Conservation (phyloP, 2,329 filamentous ascomycete genomes). For the Bipolaris bicolor region DNA sequence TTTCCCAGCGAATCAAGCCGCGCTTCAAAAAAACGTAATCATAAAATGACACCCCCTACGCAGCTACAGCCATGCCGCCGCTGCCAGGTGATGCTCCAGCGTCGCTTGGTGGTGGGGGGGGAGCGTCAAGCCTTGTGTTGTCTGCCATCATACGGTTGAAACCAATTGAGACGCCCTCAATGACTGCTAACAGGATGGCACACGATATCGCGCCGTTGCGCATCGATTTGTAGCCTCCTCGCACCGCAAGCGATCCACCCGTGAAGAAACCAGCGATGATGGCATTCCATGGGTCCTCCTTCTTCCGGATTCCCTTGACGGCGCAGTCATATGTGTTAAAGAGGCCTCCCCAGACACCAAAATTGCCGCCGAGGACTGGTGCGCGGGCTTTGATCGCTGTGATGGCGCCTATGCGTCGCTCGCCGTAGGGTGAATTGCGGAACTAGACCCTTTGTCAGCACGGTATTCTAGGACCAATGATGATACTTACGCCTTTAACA, state of each 20-base stretch:
- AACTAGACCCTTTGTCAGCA: constrained; percentile 32
- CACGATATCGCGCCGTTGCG: constrained; percentile 96
- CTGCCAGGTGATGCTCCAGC: constrained; percentile 27
- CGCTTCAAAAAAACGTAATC: constrained; percentile 18
- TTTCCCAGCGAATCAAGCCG: constrained; percentile 21
- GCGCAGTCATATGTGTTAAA: constrained; percentile 97
- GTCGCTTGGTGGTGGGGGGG: constrained; percentile 53
- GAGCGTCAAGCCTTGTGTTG: constrained; percentile 77
- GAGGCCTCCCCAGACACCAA: constrained; percentile 95
- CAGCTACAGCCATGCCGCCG: constrained; percentile 31
- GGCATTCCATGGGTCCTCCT: constrained; percentile 98
- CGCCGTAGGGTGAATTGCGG: constrained; percentile 69
- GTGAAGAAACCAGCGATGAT: constrained; percentile 98
- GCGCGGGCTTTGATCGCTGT: constrained; percentile 98
- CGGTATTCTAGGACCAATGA: not conserved
- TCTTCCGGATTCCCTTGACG: constrained; percentile 87
- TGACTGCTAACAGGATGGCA: constrained; percentile 90
- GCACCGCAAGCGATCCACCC: constrained; percentile 80
- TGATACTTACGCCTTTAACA: constrained; percentile 80
- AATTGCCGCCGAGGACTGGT: constrained; percentile 95
- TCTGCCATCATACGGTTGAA: constrained; percentile 95
- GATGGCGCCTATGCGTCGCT: constrained; percentile 90
- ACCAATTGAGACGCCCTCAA: constrained; percentile 95
- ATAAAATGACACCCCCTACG: constrained; percentile 26
- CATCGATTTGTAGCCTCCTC: constrained; percentile 89